Conservation (phyloP, 1,284 basidiomycete genomes). For the Trametes pubescens region DNA sequence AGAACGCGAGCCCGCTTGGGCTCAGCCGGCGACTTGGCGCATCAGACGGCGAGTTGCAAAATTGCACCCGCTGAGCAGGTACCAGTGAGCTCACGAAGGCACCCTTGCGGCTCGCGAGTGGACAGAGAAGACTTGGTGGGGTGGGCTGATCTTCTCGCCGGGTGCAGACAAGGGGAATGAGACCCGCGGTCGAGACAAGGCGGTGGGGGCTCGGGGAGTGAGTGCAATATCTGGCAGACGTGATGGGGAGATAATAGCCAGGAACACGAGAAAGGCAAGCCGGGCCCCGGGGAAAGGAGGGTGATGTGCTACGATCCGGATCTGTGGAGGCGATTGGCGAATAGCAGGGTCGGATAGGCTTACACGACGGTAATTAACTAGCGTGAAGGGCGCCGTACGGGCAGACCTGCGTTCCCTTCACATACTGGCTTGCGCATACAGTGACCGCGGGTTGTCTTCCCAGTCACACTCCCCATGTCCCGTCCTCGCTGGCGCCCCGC, state of each 20-base stretch:
- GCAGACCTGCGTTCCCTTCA: constrained; percentile 11
- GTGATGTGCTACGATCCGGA: constrained; percentile 23
- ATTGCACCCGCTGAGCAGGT: constrained; percentile 7
- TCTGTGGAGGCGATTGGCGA: constrained; percentile 22
- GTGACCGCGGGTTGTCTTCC: constrained; percentile 3
- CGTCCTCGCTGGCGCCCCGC: constrained; percentile 8
- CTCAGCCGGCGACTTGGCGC: constrained; percentile 6
- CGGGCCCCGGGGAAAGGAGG: constrained; percentile 11
- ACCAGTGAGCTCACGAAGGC: not conserved
- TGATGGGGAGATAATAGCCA: constrained; percentile 13
- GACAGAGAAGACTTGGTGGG: not conserved
- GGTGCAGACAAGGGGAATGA: constrained; percentile 1
- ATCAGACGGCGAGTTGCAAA: constrained; percentile 4
- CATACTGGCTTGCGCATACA: constrained; percentile 5
- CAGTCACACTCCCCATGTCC: constrained; percentile 19
- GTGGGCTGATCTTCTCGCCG: not conserved
- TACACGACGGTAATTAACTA: constrained; percentile 21
- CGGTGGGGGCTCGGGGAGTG: constrained; percentile 1
- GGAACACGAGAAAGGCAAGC: constrained; percentile 18
- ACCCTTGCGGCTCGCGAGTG: not conserved
- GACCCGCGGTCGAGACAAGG: constrained; percentile 9
- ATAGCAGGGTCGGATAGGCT: constrained; percentile 11
- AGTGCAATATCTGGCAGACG: not conserved
- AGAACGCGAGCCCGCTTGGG: not conserved
- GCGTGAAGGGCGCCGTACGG: not conserved